Evolutionary conservation across 257 asterid genomes (phyloP).

Genomic region (Nicotiana sylvestris): DNA sequence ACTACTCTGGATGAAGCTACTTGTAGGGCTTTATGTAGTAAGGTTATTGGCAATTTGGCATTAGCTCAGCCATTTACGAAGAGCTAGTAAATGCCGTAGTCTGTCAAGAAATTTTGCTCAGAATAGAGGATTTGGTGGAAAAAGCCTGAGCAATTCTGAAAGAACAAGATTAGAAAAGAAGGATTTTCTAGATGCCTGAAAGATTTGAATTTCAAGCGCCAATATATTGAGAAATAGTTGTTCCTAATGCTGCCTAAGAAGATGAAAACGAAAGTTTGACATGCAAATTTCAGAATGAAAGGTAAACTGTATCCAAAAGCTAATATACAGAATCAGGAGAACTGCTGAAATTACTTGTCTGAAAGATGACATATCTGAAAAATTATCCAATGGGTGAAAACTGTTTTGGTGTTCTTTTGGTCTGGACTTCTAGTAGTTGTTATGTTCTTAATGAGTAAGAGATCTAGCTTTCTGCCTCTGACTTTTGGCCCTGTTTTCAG

Average conservation of each 20-base stretch:
- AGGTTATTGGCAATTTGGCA: background rate
- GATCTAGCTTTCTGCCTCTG: background rate
- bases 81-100: background rate
- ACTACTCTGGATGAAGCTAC: conserved; percentile 3
- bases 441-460: conserved; percentile 4
- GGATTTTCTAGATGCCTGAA: background rate
- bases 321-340: no score
- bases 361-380: background rate
- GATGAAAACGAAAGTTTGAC: background rate
- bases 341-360: background rate
- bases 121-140: background rate
- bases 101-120: background rate
- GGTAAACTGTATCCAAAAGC: no score
- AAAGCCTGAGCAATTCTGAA: background rate
- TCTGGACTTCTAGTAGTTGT: background rate
- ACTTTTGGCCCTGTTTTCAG: conserved; percentile 33
- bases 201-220: background rate
- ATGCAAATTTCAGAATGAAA: no score
- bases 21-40: background rate
- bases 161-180: background rate
- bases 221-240: conserved; percentile 1
- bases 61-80: background rate
- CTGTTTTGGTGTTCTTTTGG: background rate
- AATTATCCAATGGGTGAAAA: background rate
- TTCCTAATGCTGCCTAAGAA: background rate